Conservation (phyloP, 2,329 filamentous ascomycete species). For the Paracoccidioides brasiliensis region DNA sequence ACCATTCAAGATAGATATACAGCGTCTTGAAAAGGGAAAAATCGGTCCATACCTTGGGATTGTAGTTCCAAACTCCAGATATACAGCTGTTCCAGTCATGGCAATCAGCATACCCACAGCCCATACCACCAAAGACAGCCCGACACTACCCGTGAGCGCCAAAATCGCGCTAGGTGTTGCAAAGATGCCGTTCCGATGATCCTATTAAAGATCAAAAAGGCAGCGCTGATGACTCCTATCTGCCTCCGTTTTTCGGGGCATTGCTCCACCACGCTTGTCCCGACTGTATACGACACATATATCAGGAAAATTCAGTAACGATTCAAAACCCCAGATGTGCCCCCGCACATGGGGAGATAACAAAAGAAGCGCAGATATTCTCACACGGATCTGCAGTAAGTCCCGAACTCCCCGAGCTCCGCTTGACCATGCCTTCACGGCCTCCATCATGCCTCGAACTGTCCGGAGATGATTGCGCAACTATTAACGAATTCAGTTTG, state of each 20-base stretch:
- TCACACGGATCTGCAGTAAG: background rate
- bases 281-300: background rate
- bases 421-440: background rate
- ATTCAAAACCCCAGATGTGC: background rate
- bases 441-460: background rate
- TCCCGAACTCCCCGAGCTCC: background rate
- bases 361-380: background rate
- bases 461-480: background rate
- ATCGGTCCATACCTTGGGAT: constrained; percentile 27
- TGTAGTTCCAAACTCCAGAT: constrained; percentile 39
- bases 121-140: constrained; percentile 38
- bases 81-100: constrained; percentile 31
- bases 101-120: constrained; percentile 36
- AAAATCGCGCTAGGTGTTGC: constrained; percentile 37
- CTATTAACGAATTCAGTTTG: constrained; percentile 3
- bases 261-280: constrained; percentile 14
- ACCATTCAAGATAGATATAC: background rate
- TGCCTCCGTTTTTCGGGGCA: constrained; percentile 26
- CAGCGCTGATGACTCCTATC: constrained; percentile 30
- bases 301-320: background rate
- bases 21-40: background rate
- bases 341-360: background rate
- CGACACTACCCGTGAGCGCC: constrained; percentile 33
- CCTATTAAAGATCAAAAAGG: constrained; percentile 37
- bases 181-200: constrained; percentile 39